Percentiles rank a stretch among this genome's conserved stretches.
Evolutionary conservation across 768 basidiomycete genomes (phyloP).

Genomic region (Lactarius hengduanensis): DNA sequence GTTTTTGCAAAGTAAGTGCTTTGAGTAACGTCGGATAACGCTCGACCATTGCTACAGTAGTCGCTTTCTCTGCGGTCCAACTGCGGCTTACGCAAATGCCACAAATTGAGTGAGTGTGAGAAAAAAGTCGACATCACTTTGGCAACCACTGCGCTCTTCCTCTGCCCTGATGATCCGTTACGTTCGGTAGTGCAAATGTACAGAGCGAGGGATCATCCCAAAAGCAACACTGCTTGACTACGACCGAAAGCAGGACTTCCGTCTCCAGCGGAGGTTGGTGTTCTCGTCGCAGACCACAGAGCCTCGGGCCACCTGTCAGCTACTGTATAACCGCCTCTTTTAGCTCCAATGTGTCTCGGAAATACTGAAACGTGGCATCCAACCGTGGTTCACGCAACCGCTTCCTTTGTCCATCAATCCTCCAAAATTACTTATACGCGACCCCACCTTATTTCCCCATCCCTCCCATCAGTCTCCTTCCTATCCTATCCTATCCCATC

Average conservation of each 20-base stretch:
- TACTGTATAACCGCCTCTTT: background rate
- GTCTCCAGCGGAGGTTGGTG: background rate
- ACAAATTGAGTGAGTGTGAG: background rate
- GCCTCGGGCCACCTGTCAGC: background rate
- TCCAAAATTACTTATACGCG: slow-evolving; percentile 8
- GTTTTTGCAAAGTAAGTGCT: slow-evolving; percentile 7
- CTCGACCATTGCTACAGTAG: background rate
- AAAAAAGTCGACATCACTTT: background rate
- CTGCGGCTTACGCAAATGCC: background rate
- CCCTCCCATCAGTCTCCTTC: background rate
- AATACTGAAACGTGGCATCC: slow-evolving; percentile 7
- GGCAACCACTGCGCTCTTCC: background rate
- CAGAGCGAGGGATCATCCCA: background rate
- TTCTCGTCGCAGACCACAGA: background rate
- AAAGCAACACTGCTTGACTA: background rate
- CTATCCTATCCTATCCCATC: background rate
- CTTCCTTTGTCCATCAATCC: slow-evolving; percentile 3
- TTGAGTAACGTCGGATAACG: slow-evolving; percentile 3
- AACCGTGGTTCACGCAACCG: background rate
- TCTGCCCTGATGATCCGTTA: slow-evolving; percentile 13
- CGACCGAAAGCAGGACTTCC: background rate
- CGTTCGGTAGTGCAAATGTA: background rate
- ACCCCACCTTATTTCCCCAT: background rate
- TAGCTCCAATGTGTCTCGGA: slow-evolving; percentile 3
- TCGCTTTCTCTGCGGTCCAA: no score